Evolutionary conservation across 2,329 filamentous ascomycete species (phyloP).

Genomic region (Myriangium duriaei): DNA sequence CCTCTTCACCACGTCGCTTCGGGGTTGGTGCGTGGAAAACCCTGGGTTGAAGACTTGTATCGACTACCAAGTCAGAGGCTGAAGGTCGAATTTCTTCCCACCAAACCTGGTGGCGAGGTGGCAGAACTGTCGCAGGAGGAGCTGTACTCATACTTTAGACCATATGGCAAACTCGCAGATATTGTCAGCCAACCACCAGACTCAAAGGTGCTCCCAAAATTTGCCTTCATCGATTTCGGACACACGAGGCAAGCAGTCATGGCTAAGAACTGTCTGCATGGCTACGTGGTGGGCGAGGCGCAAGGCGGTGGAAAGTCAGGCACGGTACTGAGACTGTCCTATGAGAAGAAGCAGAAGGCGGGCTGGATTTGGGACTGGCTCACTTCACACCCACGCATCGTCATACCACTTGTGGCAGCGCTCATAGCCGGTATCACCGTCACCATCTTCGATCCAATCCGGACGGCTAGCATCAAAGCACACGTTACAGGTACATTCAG

Average conservation of each 20-base stretch:
- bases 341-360: constrained; percentile 64
- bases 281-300: constrained; percentile 55
- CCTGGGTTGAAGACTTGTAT: constrained; percentile 89
- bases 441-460: constrained; percentile 83
- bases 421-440: constrained; percentile 73
- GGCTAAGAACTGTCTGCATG: constrained; percentile 87
- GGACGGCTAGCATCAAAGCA: constrained; percentile 81
- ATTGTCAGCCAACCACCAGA: constrained; percentile 73
- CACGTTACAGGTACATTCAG: constrained; percentile 71
- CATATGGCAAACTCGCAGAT: constrained; percentile 81
- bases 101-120: constrained; percentile 54
- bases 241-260: constrained; percentile 65
- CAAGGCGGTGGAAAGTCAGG: constrained; percentile 63
- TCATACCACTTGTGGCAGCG: constrained; percentile 71
- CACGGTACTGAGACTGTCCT: constrained; percentile 69
- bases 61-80: constrained; percentile 65
- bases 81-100: constrained; percentile 73
- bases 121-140: constrained; percentile 76
- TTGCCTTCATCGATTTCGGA: constrained; percentile 66
- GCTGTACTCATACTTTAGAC: constrained; percentile 74
- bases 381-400: constrained; percentile 70
- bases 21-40: constrained; percentile 65
- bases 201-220: constrained; percentile 72
- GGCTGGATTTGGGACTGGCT: constrained; percentile 83
- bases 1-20: constrained; percentile 44